Percentiles rank a stretch among this genome's conserved stretches.
phyloP scores from a whole-genome alignment of 371 early-diverging fungal species.

The Conidiobolus incongruus region DNA sequence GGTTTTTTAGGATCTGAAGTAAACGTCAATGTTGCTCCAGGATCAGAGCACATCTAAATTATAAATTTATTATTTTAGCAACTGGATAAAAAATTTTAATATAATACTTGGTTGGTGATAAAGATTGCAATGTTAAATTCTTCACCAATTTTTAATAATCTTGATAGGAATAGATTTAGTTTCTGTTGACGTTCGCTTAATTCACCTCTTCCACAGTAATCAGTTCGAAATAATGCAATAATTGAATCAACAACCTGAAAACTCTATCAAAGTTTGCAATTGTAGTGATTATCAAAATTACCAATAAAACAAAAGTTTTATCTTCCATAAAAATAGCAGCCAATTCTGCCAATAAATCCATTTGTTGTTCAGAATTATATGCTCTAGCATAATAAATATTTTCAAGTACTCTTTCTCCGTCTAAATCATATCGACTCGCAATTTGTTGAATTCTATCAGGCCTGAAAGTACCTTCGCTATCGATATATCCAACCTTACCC shows the following conservation, averaged over 20 bases:
- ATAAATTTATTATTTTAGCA: slow-evolving; percentile 2
- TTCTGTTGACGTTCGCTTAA: slow-evolving; percentile 81
- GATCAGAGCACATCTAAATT: slow-evolving; percentile 18
- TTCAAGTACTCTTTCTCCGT: slow-evolving; percentile 33
- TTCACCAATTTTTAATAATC: slow-evolving; percentile 56
- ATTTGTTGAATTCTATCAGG: slow-evolving; percentile 55
- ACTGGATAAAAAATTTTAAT: not conserved
- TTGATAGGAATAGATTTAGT: slow-evolving; percentile 50
- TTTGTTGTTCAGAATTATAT: slow-evolving; percentile 65
- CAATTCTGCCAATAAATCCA: slow-evolving; percentile 43
- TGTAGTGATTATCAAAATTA: too few species aligned
- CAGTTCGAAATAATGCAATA: slow-evolving; percentile 54
- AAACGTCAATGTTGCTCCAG: slow-evolving; percentile 35
- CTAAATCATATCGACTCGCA: slow-evolving; percentile 48
- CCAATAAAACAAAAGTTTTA: slow-evolving; percentile 3
- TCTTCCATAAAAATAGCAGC: slow-evolving; percentile 56
- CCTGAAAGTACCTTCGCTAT: slow-evolving; percentile 56
- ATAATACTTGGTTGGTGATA: slow-evolving; percentile 64
- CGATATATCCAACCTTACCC: slow-evolving; percentile 45
- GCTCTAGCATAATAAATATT: slow-evolving; percentile 54
- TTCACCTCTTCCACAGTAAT: slow-evolving; percentile 68
- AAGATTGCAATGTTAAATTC: slow-evolving; percentile 75
- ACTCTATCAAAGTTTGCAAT: not conserved
- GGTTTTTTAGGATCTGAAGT: slow-evolving; percentile 86
- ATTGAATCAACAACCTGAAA: slow-evolving; percentile 48